Conservation (phyloP, 2,329 filamentous ascomycete genomes). For the Aspergillus pseudonomiae region DNA sequence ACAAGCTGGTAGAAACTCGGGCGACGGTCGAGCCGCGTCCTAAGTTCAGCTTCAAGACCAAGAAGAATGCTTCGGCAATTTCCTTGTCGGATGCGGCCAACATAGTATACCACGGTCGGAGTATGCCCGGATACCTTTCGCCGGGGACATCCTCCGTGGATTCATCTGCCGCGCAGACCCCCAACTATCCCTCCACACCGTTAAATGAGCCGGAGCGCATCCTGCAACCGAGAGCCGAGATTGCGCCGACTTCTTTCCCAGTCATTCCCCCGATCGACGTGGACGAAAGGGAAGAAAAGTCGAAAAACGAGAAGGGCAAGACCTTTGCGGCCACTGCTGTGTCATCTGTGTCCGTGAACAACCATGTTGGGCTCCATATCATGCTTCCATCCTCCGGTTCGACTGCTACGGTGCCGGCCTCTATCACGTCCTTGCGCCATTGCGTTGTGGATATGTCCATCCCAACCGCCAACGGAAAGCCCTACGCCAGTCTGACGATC, state of each 20-base stretch:
- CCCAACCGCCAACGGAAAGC: slow-evolving; percentile 58
- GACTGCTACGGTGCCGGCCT: slow-evolving; percentile 72
- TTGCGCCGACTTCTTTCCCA: slow-evolving; percentile 40
- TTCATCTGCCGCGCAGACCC: slow-evolving; percentile 40
- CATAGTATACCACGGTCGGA: slow-evolving; percentile 53
- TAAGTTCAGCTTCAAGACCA: slow-evolving; percentile 80
- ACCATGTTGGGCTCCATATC: slow-evolving; percentile 72
- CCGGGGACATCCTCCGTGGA: slow-evolving; percentile 46
- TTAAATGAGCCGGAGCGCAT: slow-evolving; percentile 39
- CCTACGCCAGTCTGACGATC: slow-evolving; percentile 72
- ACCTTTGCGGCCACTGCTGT: slow-evolving; percentile 60
- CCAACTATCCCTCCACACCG: slow-evolving; percentile 40
- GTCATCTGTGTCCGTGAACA: slow-evolving; percentile 64
- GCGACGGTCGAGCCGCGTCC: slow-evolving; percentile 71
- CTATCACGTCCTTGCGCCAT: slow-evolving; percentile 67
- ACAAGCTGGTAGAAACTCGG: slow-evolving; percentile 73
- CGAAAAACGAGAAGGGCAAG: slow-evolving; percentile 21
- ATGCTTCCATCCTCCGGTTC: slow-evolving; percentile 73
- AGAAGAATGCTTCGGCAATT: slow-evolving; percentile 58
- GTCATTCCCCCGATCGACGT: slow-evolving; percentile 28
- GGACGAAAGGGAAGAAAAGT: slow-evolving; percentile 26
- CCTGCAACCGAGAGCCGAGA: slow-evolving; percentile 39
- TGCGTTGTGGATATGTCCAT: slow-evolving; percentile 82
- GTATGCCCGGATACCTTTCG: slow-evolving; percentile 47
- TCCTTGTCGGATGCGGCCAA: slow-evolving; percentile 61